Percentiles rank a stretch among this genome's conserved stretches.
Evolutionary conservation across 1,284 basidiomycete genomes (phyloP).

Genomic region (Ustilago trichophora): DNA sequence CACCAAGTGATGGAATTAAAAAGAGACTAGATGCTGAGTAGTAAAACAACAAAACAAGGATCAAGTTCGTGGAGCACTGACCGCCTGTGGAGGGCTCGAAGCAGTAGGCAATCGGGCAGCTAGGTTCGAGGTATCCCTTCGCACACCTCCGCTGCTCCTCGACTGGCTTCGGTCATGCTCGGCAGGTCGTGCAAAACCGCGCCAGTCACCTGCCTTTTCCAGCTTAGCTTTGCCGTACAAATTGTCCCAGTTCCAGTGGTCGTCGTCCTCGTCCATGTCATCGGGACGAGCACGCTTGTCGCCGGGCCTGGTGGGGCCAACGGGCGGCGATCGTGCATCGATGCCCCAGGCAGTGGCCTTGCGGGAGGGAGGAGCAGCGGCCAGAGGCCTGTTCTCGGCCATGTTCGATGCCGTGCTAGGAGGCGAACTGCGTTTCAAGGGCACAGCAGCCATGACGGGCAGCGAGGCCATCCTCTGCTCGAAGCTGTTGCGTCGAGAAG

Average conservation of each 20-base stretch:
- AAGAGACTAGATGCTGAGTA: no score
- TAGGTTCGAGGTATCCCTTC: conserved; percentile 11
- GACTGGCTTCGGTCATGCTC: conserved; percentile 27
- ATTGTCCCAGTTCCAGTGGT: conserved; percentile 49
- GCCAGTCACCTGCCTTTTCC: conserved; percentile 47
- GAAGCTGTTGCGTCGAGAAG: conserved; percentile 48
- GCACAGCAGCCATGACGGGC: conserved; percentile 48
- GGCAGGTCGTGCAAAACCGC: conserved; percentile 40
- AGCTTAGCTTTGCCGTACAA: conserved; percentile 45
- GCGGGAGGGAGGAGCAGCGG: conserved; percentile 13
- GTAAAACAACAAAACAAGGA: no score
- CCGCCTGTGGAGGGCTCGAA: conserved; percentile 15
- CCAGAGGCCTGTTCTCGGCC: conserved; percentile 8
- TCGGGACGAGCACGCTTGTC: conserved; percentile 38
- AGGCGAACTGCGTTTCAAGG: conserved; percentile 47
- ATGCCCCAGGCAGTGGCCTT: conserved; percentile 47
- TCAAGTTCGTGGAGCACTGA: no score
- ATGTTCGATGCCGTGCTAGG: conserved; percentile 2
- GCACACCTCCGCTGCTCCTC: conserved; percentile 13
- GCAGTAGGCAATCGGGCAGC: conserved; percentile 9
- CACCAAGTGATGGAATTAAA: no score
- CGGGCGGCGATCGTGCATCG: conserved; percentile 33
- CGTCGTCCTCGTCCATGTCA: conserved; percentile 47
- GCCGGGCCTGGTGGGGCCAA: conserved; percentile 2
- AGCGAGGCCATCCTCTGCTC: conserved; percentile 52